Evolutionary conservation across 768 basidiomycete genomes (phyloP).

Genomic region (Mycena indigotica): DNA sequence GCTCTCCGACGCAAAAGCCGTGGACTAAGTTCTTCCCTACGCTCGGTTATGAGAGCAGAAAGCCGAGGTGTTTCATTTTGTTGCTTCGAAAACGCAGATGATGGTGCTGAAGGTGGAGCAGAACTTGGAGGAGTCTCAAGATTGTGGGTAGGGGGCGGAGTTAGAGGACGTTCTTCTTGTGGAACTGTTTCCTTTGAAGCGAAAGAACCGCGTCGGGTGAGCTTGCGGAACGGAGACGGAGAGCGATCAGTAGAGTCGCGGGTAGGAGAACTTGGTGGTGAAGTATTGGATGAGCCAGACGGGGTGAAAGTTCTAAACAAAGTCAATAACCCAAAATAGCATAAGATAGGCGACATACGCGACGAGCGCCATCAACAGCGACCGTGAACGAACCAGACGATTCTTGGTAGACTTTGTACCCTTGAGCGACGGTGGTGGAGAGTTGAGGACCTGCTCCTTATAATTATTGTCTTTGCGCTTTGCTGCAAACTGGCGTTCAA

Average conservation of each 20-base stretch:
- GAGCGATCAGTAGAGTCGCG: slow-evolving; percentile 32
- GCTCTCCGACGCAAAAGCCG: slow-evolving; percentile 60
- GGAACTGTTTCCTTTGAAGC: slow-evolving; percentile 19
- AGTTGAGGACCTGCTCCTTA: slow-evolving; percentile 53
- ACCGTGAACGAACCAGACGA: slow-evolving; percentile 1
- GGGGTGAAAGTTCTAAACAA: slow-evolving; percentile 20
- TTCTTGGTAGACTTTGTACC: slow-evolving; percentile 6
- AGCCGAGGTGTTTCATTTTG: slow-evolving; percentile 12
- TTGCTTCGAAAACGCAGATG: slow-evolving; percentile 27
- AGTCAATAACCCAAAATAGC: not conserved
- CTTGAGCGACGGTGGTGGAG: slow-evolving; percentile 16
- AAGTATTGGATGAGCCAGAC: slow-evolving; percentile 34
- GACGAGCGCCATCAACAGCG: slow-evolving; percentile 61
- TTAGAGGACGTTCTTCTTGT: slow-evolving; percentile 15
- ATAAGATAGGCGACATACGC: slow-evolving; percentile 43
- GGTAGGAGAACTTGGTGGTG: slow-evolving; percentile 33
- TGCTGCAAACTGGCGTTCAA: slow-evolving; percentile 23
- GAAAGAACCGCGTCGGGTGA: slow-evolving; percentile 17
- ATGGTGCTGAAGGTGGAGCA: slow-evolving; percentile 26
- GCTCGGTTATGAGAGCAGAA: slow-evolving; percentile 7
- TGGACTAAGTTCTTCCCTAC: slow-evolving; percentile 24
- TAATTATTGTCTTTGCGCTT: slow-evolving; percentile 51
- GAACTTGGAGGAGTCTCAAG: slow-evolving; percentile 26
- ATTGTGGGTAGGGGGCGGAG: slow-evolving; percentile 23
- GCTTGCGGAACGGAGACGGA: slow-evolving; percentile 27